These are phyloP conservation scores for Zygoascus bituminiphila DNA, from an alignment of 805 yeast genomes.

Conservation along the genomic window DNA sequence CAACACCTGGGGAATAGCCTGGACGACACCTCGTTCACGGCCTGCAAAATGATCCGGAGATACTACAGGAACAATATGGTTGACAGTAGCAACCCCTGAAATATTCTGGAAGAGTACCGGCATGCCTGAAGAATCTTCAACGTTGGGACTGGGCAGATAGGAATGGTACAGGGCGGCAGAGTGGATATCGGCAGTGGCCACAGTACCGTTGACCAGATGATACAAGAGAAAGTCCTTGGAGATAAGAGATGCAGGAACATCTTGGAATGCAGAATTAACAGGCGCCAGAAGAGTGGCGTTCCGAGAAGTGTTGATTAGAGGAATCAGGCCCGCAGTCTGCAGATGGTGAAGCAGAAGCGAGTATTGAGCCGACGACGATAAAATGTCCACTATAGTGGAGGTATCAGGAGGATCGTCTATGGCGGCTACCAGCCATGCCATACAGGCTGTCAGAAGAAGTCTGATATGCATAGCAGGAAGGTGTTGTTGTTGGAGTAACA, in stretches of 20 bases:
- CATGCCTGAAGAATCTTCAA: slow-evolving; percentile 2
- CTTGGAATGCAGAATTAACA: slow-evolving; percentile 60
- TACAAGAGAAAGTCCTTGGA: slow-evolving; percentile 20
- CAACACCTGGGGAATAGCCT: slow-evolving; percentile 45
- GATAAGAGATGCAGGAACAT: slow-evolving; percentile 7
- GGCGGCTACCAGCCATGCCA: slow-evolving; percentile 3
- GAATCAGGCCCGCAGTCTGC: slow-evolving; percentile 57
- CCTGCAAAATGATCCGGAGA: slow-evolving; percentile 51
- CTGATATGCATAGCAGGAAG: too few species aligned
- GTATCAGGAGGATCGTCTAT: slow-evolving; percentile 5
- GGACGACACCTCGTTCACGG: slow-evolving; percentile 57
- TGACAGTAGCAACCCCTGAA: slow-evolving; percentile 1
- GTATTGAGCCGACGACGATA: slow-evolving; percentile 61
- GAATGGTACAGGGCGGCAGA: slow-evolving; percentile 3
- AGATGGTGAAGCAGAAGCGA: slow-evolving; percentile 52
- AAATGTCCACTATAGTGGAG: slow-evolving; percentile 46
- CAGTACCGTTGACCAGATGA: slow-evolving; percentile 32
- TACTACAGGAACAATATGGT: slow-evolving; percentile 37
- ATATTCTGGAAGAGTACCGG: slow-evolving; percentile 1
- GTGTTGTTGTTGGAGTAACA: too few species aligned
- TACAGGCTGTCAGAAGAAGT: too few species aligned
- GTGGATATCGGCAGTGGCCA: slow-evolving; percentile 23
- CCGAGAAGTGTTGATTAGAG: slow-evolving; percentile 46
- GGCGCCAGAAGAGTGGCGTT: slow-evolving; percentile 78
- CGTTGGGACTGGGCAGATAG: slow-evolving; percentile 6